Evolutionary conservation across 768 basidiomycete species (phyloP).

Genomic region (Leccinum disarticulatum): DNA sequence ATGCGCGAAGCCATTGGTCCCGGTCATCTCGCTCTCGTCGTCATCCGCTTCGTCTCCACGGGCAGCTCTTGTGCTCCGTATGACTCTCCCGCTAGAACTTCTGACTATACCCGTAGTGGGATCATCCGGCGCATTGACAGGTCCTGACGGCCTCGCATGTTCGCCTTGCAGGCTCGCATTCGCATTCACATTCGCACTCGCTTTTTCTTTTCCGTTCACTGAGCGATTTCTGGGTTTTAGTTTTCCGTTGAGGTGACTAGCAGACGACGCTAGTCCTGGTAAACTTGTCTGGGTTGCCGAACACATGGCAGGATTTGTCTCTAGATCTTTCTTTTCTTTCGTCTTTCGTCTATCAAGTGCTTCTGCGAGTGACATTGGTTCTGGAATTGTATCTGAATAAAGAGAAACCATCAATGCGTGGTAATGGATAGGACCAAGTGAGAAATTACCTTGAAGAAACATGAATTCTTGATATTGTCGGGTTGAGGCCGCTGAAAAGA

Average conservation of each 20-base stretch:
- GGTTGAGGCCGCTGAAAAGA: conserved; percentile 51
- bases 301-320: conserved; percentile 56
- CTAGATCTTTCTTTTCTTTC: conserved; percentile 55
- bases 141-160: conserved; percentile 17
- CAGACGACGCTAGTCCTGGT: conserved; percentile 21
- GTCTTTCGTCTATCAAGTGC: conserved; percentile 57
- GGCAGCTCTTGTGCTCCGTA: conserved; percentile 31
- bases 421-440: neutral
- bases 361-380: conserved; percentile 54
- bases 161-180: conserved; percentile 27
- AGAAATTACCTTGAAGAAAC: conserved; percentile 62
- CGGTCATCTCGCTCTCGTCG: conserved; percentile 17
- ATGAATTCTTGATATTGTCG: conserved; percentile 66
- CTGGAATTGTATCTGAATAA: conserved; percentile 62
- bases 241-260: conserved; percentile 33
- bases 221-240: conserved; percentile 41
- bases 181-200: conserved; percentile 39
- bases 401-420: conserved; percentile 6
- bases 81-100: conserved; percentile 31
- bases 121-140: conserved; percentile 23
- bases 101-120: conserved; percentile 24
- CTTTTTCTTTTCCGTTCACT: conserved; percentile 33
- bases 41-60: conserved; percentile 28
- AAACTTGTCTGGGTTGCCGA: conserved; percentile 31
- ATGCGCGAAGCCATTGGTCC: conserved; percentile 23